Conservation (phyloP, 768 basidiomycete species). For the Macrolepiota albuminosa region DNA sequence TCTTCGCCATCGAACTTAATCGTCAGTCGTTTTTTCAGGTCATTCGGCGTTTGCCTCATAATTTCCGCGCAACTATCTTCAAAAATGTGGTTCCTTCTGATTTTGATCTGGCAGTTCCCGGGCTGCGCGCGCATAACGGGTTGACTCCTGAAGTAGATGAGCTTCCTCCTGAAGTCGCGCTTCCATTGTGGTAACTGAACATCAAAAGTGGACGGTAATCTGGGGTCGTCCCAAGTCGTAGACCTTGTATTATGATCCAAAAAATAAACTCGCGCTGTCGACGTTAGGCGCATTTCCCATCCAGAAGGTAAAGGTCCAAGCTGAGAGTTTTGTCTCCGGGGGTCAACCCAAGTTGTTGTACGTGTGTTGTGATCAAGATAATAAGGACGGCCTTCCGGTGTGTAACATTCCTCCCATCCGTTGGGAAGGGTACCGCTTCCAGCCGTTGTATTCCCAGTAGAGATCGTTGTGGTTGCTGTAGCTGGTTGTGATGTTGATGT, state of each 20-base stretch:
- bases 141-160: constrained; percentile 99
- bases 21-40: constrained; percentile 98
- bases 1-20: constrained; percentile 99
- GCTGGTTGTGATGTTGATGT: constrained; percentile 16
- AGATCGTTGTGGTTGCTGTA: constrained; percentile 33
- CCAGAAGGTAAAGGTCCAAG: constrained; percentile 95
- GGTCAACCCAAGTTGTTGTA: constrained; percentile 99
- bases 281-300: constrained; percentile 99
- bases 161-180: constrained; percentile 92
- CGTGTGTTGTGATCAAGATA: constrained; percentile 99
- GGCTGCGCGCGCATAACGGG: constrained; percentile 97
- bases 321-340: constrained; percentile 94
- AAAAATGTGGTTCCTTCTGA: constrained; percentile 96
- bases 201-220: constrained; percentile 91
- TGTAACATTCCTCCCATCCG: constrained; percentile 99
- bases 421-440: constrained; percentile 88
- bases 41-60: constrained; percentile 98
- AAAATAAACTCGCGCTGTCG: constrained; percentile 93
- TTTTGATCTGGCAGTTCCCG: constrained; percentile 99
- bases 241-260: constrained; percentile 99
- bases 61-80: constrained; percentile 99
- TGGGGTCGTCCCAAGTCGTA: constrained; percentile 99
- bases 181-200: constrained; percentile 99
- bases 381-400: constrained; percentile 96
- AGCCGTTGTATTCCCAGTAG: constrained; percentile 48